Percentiles rank a stretch among this genome's conserved stretches.
Evolutionary conservation across 164 flowering plant species (phyloP).

Genomic region (Berberis vulgaris): DNA sequence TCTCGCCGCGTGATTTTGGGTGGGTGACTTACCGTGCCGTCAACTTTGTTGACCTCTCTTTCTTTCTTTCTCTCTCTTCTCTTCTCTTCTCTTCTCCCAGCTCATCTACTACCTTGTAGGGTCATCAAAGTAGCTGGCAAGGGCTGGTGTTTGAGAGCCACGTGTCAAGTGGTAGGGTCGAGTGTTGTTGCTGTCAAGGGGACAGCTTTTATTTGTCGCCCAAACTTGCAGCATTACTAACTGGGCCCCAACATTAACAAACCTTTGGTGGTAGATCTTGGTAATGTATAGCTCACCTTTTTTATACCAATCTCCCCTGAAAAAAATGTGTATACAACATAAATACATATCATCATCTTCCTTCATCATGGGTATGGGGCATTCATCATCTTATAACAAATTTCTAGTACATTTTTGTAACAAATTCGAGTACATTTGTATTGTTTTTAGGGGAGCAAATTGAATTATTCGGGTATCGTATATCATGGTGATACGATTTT

Average conservation of each 20-base stretch:
- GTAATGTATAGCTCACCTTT: background rate
- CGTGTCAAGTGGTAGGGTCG: background rate
- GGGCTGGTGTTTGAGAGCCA: background rate
- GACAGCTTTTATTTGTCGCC: constrained; percentile 3
- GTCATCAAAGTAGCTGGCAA: too few relatives aligned
- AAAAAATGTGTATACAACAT: too few relatives aligned
- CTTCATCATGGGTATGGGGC: too few relatives aligned
- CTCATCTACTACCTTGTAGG: background rate
- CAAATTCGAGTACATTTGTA: too few relatives aligned
- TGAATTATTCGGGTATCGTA: too few relatives aligned
- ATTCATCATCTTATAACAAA: too few relatives aligned
- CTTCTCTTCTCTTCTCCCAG: background rate
- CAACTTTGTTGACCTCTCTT: constrained; percentile 8
- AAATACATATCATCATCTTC: too few relatives aligned
- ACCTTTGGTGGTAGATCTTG: background rate
- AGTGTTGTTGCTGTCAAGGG: background rate
- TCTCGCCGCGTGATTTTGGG: background rate
- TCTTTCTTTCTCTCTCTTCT: background rate
- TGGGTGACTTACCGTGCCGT: constrained; percentile 8
- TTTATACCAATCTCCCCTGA: too few relatives aligned
- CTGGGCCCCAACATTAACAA: too few relatives aligned
- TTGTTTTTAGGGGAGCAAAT: too few relatives aligned
- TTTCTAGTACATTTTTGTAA: too few relatives aligned
- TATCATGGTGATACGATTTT: too few relatives aligned
- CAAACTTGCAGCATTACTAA: constrained; percentile 2